Evolutionary conservation across 352 stramenopile genomes (phyloP), one percentile per base, ranked within the genome.

Genomic region (Peronospora tabacina): DNA sequence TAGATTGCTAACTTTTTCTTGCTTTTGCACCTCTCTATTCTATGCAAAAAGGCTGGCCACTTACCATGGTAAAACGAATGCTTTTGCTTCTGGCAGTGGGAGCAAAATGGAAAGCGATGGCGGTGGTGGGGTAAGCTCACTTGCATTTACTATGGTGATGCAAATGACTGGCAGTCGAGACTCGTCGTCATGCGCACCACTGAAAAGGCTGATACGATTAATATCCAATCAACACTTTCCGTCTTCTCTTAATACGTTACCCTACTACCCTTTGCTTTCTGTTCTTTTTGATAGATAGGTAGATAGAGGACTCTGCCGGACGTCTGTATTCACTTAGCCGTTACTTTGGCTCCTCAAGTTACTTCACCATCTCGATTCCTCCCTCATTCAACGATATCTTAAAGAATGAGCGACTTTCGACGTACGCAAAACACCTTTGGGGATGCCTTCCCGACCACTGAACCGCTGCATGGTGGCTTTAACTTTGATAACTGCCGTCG

Each of bases 401-500:
- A 32, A 28, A 52, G 35, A 42, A 91, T 91, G 81, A 89, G 58
- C 42, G 81, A 91, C 60, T 91, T 91, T 52, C 77, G 77, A 42
- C 75, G 80, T 58, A 91, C 81, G 55, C 72, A 81, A 44, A 86
- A 79, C 67, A 85, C 79, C 47, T 86, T 85, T 52, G 75, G 77
- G 15, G 77, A 85, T 57, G 74, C 74, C 12, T 83, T 86, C 48
- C 73, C 81, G 7, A 67, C 54, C 12, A 58, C 68, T 28, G 72
- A 85, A 37, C 63, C 68, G 53, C 58, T 72, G 52, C 56, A 85
- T 42, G 82, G 82, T 16, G 86, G 87, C 40, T 96, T 96, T 72
- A 93, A 72, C 74, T 97, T 97, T 55, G 88, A 97, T 52, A 95
- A 97, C 61, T 81, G 84, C 54, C 82, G 90, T 52, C 85, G 92